Evolutionary conservation across 208 protist genomes (phyloP).

Genomic region (Angomonas deanei): DNA sequence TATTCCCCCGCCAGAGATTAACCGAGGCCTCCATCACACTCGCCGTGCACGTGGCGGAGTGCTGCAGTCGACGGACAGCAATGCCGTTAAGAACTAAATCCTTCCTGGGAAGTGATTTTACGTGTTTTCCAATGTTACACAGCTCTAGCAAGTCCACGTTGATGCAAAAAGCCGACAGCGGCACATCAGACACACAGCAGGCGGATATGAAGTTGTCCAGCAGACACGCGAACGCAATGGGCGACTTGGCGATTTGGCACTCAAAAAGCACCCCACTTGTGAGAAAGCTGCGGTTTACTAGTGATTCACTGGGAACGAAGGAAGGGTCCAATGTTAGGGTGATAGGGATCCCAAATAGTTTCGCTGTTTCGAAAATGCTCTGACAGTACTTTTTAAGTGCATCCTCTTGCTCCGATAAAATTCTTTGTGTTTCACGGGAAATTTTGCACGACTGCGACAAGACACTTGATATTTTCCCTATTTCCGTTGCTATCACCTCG

Average conservation of each 20-base stretch:
- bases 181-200: slow-evolving; percentile 26
- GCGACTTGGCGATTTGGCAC: slow-evolving; percentile 18
- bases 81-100: slow-evolving; percentile 48
- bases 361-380: slow-evolving; percentile 38
- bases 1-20: slow-evolving; percentile 61
- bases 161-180: slow-evolving; percentile 44
- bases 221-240: slow-evolving; percentile 62
- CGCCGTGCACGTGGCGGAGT: slow-evolving; percentile 28
- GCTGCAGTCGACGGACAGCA: slow-evolving; percentile 39
- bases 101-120: slow-evolving; percentile 31
- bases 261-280: slow-evolving; percentile 37
- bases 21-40: slow-evolving; percentile 41
- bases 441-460: background rate
- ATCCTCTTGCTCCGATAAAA: slow-evolving; percentile 30
- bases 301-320: slow-evolving; percentile 24
- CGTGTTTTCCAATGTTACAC: slow-evolving; percentile 23
- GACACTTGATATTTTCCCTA: background rate
- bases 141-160: slow-evolving; percentile 52
- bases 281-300: slow-evolving; percentile 25
- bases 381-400: slow-evolving; percentile 40
- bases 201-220: slow-evolving; percentile 57
- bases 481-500: background rate
- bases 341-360: slow-evolving; percentile 37
- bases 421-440: background rate
- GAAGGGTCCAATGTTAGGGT: slow-evolving; percentile 43